A percentile compares a stretch with the other conserved stretches of the same genome.
Evolutionary conservation across 371 early-diverging fungal species (phyloP).

Genomic region (Actinomucor elegans): DNA sequence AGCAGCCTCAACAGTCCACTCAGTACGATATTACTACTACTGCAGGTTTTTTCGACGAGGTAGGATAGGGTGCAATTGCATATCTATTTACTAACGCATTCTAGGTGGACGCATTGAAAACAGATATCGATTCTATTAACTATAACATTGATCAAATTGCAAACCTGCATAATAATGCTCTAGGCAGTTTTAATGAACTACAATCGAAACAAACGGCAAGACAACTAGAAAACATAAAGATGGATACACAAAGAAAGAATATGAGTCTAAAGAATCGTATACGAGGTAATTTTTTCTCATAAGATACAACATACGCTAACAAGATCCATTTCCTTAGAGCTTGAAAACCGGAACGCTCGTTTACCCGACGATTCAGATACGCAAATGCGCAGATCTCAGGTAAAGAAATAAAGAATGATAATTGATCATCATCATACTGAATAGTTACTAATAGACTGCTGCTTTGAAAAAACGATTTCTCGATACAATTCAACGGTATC

Average conservation of each 20-base stretch:
- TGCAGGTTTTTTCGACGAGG: conserved; percentile 38
- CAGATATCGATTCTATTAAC: conserved; percentile 28
- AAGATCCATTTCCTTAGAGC: conserved; percentile 7
- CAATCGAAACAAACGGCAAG: conserved; percentile 28
- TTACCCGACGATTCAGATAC: conserved; percentile 27
- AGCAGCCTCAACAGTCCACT: not conserved
- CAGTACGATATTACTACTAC: conserved; percentile 18
- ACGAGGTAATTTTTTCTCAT: conserved; percentile 18
- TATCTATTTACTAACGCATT: not conserved
- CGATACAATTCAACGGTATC: conserved; percentile 78
- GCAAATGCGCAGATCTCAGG: conserved; percentile 38
- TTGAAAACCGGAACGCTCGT: conserved; percentile 26
- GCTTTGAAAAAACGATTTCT: conserved; percentile 64
- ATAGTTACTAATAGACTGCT: not conserved
- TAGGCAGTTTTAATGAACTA: conserved; percentile 38
- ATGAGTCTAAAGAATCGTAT: conserved; percentile 27
- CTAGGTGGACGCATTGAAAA: conserved; percentile 36
- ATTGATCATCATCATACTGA: no score
- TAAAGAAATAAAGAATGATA: no score
- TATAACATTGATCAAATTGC: conserved; percentile 35
- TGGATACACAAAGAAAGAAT: conserved; percentile 31
- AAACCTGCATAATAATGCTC: conserved; percentile 29
- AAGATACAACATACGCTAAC: not conserved
- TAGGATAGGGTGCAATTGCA: not conserved
- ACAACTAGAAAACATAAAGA: conserved; percentile 32